Base-by-base conservation (phyloP, 2,329 filamentous ascomycete species). In the Sarocladiaceae sp. region DNA sequence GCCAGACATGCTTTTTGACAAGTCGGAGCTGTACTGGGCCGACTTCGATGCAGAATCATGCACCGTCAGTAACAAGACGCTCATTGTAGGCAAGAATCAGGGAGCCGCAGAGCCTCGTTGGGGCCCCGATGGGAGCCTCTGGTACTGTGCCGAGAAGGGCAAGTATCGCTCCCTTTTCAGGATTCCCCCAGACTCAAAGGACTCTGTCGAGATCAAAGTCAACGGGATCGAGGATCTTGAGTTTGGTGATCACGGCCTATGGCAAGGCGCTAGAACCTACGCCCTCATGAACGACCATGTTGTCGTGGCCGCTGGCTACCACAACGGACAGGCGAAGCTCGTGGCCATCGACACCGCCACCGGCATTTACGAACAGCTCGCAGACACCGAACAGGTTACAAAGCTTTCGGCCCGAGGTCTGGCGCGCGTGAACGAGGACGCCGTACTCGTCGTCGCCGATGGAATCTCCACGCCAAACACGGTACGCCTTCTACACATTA, bases 1-100 rank as follows among this genome's bases (percentile, higher is more conserved):
- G 49, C 74, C 73, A 0, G 64, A 72, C 40, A 66, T 78, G 58
- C 71, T 72, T 0, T 78, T 74, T 60, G 67, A 67, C 1, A 66
- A 66, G 1, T 67, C 65, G 2, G 63, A 68, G 45, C 53, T 78
- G 2, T 66, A 65, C 51, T 51, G 63, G 35, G 72, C 67, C 0
- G 59, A 66, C 6, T 76, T 47, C 20, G 35, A 47, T 10, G 11
- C 43, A 43, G 1, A 52, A 60, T 33, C 32, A 6, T 62, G 59
- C 0, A 53, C 53, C 2, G 43, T 71, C 9, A 51, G 50, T 3
- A 60, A 65, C 13, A 33, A 52, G 3, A 59, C 47, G 0, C 49
- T 63, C 1, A 48, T 78, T n/a, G 66, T 69, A 11, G 55, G 60
- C 0, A 53, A 61, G 3, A 53, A 55, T 1, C 65, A 73, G 43